Percentiles rank a stretch among this genome's conserved stretches.
These are phyloP conservation scores for Byssoonygena ceratinophila DNA, from an alignment of 2,329 filamentous ascomycete species.

Conservation along the genomic window DNA sequence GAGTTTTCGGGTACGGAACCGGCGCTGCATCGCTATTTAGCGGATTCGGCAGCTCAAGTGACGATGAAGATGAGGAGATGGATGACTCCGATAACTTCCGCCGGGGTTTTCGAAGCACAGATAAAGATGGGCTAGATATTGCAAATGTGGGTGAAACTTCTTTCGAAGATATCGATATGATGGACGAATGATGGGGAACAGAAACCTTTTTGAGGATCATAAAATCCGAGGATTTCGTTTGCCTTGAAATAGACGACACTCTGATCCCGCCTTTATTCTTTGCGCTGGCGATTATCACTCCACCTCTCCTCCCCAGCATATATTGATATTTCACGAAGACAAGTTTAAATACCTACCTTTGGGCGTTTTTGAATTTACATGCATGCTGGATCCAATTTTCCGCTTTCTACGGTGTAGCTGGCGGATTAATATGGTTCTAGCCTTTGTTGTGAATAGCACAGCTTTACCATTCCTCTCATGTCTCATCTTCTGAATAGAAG, in stretches of 20 bases:
- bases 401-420: conserved; percentile 1
- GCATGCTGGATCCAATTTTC: conserved; percentile 3
- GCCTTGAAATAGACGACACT: neutral
- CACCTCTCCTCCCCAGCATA: conserved; percentile 11
- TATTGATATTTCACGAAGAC: neutral
- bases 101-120: conserved; percentile 27
- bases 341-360: conserved; percentile 7
- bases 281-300: neutral
- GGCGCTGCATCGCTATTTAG: conserved; percentile 59
- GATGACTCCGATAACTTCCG: conserved; percentile 53
- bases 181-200: conserved; percentile 41
- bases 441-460: conserved; percentile 5
- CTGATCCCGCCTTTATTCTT: neutral
- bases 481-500: neutral
- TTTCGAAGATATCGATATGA: conserved; percentile 53
- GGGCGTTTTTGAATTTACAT: conserved; percentile 5
- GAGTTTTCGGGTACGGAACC: conserved; percentile 60
- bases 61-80: conserved; percentile 92
- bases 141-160: conserved; percentile 58
- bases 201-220: neutral
- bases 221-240: neutral
- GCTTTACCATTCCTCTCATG: neutral
- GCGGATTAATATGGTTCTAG: conserved; percentile 7
- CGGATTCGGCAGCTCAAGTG: conserved; percentile 87
- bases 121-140: conserved; percentile 40